Conservation (phyloP, 129 eudicot genomes). For the Lonicera japonica region DNA sequence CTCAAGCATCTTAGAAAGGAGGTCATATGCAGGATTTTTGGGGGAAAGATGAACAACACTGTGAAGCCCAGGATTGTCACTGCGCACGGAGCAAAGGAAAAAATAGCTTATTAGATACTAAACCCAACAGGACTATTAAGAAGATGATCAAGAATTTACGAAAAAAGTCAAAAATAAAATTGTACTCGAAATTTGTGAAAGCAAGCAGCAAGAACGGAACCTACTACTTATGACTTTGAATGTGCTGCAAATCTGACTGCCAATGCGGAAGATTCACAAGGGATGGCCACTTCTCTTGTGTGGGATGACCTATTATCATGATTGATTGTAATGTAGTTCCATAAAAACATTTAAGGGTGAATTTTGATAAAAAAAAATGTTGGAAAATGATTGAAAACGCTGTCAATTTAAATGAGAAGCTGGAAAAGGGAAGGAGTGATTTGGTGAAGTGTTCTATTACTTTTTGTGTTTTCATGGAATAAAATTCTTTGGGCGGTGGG, state of each 20-base stretch:
- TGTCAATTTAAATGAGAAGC: no score
- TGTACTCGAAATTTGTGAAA: not conserved
- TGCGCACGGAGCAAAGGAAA: constrained; percentile 22
- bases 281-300: constrained; percentile 91
- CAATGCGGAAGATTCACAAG: constrained; percentile 95
- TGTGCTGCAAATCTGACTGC: constrained; percentile 76
- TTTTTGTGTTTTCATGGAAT: no score
- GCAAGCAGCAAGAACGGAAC: constrained; percentile 19
- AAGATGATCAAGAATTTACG: not conserved
- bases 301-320: constrained; percentile 73
- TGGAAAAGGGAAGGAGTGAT: no score
- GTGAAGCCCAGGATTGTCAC: constrained; percentile 95
- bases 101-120: not conserved
- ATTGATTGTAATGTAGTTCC: constrained; percentile 3
- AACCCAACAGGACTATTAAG: not conserved
- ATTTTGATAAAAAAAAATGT: no score
- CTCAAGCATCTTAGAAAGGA: constrained; percentile 98
- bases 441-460: no score
- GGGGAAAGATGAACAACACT: constrained; percentile 84
- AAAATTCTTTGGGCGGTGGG: no score
- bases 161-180: not conserved
- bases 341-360: not conserved
- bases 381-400: no score
- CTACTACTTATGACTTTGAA: constrained; percentile 91
- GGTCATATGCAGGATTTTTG: constrained; percentile 88